Evolutionary conservation across 352 stramenopile species (phyloP).

Genomic region (Phytopythium aichiense): DNA sequence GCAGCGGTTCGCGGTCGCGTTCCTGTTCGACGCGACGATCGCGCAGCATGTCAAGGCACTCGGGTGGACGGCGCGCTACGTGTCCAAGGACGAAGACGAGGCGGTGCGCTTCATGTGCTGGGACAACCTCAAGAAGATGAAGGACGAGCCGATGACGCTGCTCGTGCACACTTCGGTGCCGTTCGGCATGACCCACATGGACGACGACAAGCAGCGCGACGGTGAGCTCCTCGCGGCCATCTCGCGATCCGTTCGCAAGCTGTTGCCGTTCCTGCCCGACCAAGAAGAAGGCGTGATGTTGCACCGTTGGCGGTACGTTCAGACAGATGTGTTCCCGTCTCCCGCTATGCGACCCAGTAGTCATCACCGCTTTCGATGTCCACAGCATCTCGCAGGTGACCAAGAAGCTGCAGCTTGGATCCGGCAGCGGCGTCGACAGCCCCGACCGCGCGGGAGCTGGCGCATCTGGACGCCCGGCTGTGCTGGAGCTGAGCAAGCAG

Average conservation of each 20-base stretch:
- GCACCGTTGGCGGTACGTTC: conserved; percentile 58
- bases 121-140: conserved; percentile 66
- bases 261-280: conserved; percentile 51
- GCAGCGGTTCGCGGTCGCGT: conserved; percentile 61
- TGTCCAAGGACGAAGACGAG: conserved; percentile 44
- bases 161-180: conserved; percentile 65
- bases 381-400: conserved; percentile 64
- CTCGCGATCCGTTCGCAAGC: conserved; percentile 37
- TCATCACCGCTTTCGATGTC: no score
- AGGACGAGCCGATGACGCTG: conserved; percentile 20
- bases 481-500: conserved; percentile 40
- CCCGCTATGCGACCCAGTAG: neutral
- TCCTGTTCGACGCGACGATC: conserved; percentile 51
- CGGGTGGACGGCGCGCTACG: conserved; percentile 66
- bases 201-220: conserved; percentile 44
- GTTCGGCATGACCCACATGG: conserved; percentile 58
- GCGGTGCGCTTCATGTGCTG: conserved; percentile 75
- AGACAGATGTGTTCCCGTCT: neutral
- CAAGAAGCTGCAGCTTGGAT: conserved; percentile 11
- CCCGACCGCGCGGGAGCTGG: neutral
- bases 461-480: neutral
- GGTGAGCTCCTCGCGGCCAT: conserved; percentile 48
- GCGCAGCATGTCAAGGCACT: conserved; percentile 30
- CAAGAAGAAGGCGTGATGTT: conserved; percentile 37
- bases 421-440: neutral